Percentiles rank a stretch among this genome's conserved stretches.
phyloP scores from a whole-genome alignment of 1,284 basidiomycete species.

The Apiotrichum brassicae region DNA sequence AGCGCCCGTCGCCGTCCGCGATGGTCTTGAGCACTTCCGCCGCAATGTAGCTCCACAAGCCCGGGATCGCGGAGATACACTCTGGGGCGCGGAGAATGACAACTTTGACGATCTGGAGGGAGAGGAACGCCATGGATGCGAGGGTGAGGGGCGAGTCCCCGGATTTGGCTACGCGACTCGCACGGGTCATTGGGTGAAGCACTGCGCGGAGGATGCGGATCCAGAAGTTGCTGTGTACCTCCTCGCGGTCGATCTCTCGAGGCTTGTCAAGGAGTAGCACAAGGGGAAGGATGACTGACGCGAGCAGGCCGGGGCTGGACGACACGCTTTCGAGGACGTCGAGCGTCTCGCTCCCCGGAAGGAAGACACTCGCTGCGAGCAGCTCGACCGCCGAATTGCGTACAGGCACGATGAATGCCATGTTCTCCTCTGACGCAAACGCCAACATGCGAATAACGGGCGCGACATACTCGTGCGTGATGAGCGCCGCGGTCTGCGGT shows the following conservation, averaged over 20 bases:
- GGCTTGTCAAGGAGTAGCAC: constrained; percentile 55
- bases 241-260: constrained; percentile 49
- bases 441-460: constrained; percentile 55
- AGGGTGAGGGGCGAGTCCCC: constrained; percentile 10
- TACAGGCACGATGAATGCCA: constrained; percentile 52
- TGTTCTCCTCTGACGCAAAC: constrained; percentile 53
- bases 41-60: constrained; percentile 36
- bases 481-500: constrained; percentile 51
- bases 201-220: constrained; percentile 58
- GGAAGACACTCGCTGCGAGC: constrained; percentile 53
- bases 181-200: constrained; percentile 36
- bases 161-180: constrained; percentile 47
- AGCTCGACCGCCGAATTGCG: constrained; percentile 55
- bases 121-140: constrained; percentile 45
- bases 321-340: constrained; percentile 55
- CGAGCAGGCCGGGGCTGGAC: constrained; percentile 57
- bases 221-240: constrained; percentile 56
- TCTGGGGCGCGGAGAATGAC: constrained; percentile 56
- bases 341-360: constrained; percentile 54
- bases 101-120: constrained; percentile 64
- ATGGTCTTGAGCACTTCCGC: constrained; percentile 15
- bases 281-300: constrained; percentile 57
- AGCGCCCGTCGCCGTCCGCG: constrained; percentile 23
- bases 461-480: constrained; percentile 57
- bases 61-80: constrained; percentile 25